Percentiles rank a stretch among this genome's conserved stretches.
phyloP scores from a whole-genome alignment of 2,329 filamentous ascomycete genomes.

The Dothideomycetes sp. region DNA sequence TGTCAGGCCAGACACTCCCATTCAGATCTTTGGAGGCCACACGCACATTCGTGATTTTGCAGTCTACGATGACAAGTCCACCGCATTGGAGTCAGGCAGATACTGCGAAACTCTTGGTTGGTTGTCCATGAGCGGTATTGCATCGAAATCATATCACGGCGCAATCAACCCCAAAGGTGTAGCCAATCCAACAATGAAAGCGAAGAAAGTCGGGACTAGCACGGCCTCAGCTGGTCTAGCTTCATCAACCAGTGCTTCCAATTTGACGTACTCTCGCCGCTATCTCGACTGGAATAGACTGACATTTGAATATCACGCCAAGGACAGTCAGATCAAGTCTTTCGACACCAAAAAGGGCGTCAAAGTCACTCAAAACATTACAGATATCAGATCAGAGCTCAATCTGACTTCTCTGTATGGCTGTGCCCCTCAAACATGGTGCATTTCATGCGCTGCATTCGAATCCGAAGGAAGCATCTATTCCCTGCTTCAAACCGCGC shows the following conservation, averaged over 20 bases:
- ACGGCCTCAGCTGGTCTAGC: constrained; percentile 18
- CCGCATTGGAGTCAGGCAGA: constrained; percentile 49
- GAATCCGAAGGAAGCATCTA: constrained; percentile 44
- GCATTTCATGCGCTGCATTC: constrained; percentile 45
- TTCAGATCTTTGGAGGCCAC: constrained; percentile 57
- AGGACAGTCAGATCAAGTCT: constrained; percentile 33
- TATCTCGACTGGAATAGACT: constrained; percentile 51
- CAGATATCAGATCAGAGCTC: constrained; percentile 38
- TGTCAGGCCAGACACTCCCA: constrained; percentile 45
- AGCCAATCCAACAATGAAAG: constrained; percentile 30
- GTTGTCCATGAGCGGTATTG: constrained; percentile 52
- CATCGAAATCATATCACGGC: constrained; percentile 34
- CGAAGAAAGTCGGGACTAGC: constrained; percentile 22
- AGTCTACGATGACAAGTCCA: constrained; percentile 50
- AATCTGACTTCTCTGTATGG: constrained; percentile 42
- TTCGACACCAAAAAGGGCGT: constrained; percentile 42
- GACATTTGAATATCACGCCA: constrained; percentile 54
- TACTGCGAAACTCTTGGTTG: constrained; percentile 61
- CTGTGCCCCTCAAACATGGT: constrained; percentile 51
- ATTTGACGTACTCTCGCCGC: constrained; percentile 6
- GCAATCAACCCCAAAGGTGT: constrained; percentile 29
- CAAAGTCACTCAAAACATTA: constrained; percentile 39
- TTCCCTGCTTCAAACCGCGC: constrained; percentile 33
- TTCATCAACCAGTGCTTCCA: constrained; percentile 7
- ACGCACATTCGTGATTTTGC: constrained; percentile 54